phyloP scores from a whole-genome alignment of 345 rosid genomes.

The Aquilaria malaccensis region DNA sequence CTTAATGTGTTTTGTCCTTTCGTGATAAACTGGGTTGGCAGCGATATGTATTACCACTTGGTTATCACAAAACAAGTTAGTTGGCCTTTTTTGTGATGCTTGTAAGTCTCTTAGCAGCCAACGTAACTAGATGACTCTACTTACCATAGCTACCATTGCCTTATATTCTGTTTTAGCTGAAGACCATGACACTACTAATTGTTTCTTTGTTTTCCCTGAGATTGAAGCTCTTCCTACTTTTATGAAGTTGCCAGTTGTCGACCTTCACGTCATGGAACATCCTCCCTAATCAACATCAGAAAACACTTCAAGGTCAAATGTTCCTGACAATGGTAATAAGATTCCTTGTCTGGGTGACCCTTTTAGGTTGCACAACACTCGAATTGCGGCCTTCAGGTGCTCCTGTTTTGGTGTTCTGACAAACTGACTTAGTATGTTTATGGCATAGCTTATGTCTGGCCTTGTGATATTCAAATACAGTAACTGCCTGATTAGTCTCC shows the following conservation, averaged over 20 bases:
- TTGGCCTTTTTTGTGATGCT: too few species aligned
- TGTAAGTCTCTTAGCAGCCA: too few species aligned
- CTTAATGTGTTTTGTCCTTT: too few species aligned
- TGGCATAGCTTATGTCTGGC: background rate
- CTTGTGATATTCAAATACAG: background rate
- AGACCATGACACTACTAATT: background rate
- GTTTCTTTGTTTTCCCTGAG: background rate
- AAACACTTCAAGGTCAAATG: background rate
- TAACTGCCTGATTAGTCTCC: too few species aligned
- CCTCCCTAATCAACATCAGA: background rate
- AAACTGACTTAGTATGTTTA: background rate
- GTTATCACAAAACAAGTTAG: too few species aligned
- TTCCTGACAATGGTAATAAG: too few species aligned
- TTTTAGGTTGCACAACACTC: background rate
- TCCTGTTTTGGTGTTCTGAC: background rate
- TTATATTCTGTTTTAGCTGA: background rate
- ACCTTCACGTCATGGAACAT: background rate
- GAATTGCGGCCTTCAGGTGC: background rate
- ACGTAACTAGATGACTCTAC: background rate
- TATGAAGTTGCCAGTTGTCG: background rate
- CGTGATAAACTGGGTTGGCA: too few species aligned
- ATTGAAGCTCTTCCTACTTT: background rate
- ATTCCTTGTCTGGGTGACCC: background rate
- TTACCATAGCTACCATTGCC: background rate
- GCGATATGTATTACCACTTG: too few species aligned